Base-by-base conservation (phyloP, 2,329 filamentous ascomycete species). In the Arthrobotrys megalospora region DNA sequence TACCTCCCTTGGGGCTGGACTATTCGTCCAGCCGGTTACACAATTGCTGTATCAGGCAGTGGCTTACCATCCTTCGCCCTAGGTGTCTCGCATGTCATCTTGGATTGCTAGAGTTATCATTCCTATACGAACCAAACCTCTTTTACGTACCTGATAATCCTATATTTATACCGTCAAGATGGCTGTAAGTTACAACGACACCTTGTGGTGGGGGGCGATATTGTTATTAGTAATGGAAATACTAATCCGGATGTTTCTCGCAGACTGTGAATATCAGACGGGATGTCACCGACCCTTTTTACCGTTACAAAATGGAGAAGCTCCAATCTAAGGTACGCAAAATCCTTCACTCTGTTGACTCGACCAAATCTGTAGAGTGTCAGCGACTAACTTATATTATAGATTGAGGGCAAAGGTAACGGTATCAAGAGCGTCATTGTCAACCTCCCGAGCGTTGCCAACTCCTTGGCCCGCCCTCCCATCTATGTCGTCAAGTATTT, bases 241-340 rank as follows among this genome's bases (percentile, higher is more conserved):
- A 48, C 41, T 47, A 34, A 64, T 48, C 34, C 12, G 43, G 43
- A 64, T 36, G 24, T 3, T 10, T 4, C 16, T 8, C 2, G 34
- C 43, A 78, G 75, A 94, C 93, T 88, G 89, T 99, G 90, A 99
- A 99, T 87, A 94, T 98, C 87, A 94, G 94, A 86, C 93, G 93
- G 87, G 95, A 98, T 92, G 92, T 97, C 88, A 92, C 91, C 88
- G 96, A 99, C 88, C 92, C 92, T 87, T 99, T 97, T 91, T 99
- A 99, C 88, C 96, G 96, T 86, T 99, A 99, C 91, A 99, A 99
- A 91, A 99, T 99, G 96, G 96, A 98, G 88, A 92, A 91, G 83
- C 88, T 99, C 85, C 93, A 97, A 89, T 97, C 96, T 86, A 99
- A 99, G 73, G 73, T 77, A 71, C 7, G 43, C 7, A 41, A 19